Evolutionary conservation across 805 yeast genomes (phyloP), one percentile per base, ranked within the genome.

Genomic region (Tetrapisispora iriomotensis): DNA sequence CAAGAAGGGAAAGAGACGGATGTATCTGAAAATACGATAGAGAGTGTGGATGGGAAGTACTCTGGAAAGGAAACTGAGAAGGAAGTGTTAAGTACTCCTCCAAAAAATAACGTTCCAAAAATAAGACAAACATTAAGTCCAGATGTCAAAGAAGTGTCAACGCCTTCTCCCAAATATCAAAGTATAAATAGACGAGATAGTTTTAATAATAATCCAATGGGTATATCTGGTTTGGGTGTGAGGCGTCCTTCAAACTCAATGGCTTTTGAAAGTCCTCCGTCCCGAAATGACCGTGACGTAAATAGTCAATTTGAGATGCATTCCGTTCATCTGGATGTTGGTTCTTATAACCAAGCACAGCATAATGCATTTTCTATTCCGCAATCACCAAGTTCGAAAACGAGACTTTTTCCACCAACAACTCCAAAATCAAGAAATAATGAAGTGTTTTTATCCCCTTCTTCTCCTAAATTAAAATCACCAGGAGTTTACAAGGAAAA

Each of bases 371-470:
- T 43, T 17, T n/a, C 41, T 17, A 31, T 45, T 6, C 50, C 53
- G 15, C 48, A 37, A 20, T 37, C 41, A 14, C 37, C 41, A 30
- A 40, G 48, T 17, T 41, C 37, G 17, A 45, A 45, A 20, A 39
- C 49, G 14, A 48, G 53, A 27, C 39, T 55, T 15, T 35, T 54
- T 34, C 60, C 61, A 15, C 63, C 63, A 8, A 53, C 59, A 8
- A 57, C 63, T 3, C 63, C 62, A 10, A 58, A 54, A 37, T 51
- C 61, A 14, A 51, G 53, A 39, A 47, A 54, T 26, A 42, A 50
- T 8, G 62, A 58, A 40, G 42, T 53, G 9, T 55, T 57, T 30
- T 41, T 58, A n/a, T 58, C 63, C 13, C 63, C 63, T 19, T 49
- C 62, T 8, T 33, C 36, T 23, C 58, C 60, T 2, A 50, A 53